A percentile compares a stretch with the other conserved stretches of the same genome.
phyloP scores from a whole-genome alignment of 2,329 filamentous ascomycete species.

The Cryphonectria carpinicola region DNA sequence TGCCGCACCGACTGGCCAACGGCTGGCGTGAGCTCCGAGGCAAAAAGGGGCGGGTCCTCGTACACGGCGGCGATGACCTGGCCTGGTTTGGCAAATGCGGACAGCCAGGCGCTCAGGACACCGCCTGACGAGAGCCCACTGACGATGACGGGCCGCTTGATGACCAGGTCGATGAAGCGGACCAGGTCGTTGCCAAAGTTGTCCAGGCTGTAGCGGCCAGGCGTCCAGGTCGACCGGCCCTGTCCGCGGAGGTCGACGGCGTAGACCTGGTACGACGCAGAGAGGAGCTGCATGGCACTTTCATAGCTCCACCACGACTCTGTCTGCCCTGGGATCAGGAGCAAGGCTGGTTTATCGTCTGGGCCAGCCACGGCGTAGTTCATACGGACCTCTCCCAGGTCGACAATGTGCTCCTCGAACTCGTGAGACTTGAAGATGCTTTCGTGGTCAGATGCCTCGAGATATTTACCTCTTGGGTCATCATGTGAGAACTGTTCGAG shows the following conservation, averaged over 20 bases:
- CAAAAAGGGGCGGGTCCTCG: conserved; percentile 30
- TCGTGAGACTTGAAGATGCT: conserved; percentile 24
- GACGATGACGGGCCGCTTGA: conserved; percentile 29
- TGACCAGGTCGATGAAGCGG: conserved; percentile 29
- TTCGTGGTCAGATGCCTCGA: conserved; percentile 23
- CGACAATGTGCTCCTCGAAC: conserved; percentile 28
- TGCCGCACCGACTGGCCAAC: conserved; percentile 28
- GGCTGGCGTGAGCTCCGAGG: conserved; percentile 27
- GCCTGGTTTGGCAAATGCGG: conserved; percentile 30
- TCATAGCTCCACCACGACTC: conserved; percentile 32
- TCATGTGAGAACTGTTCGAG: conserved; percentile 1
- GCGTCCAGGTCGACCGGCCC: conserved; percentile 30
- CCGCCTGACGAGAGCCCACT: conserved; percentile 30
- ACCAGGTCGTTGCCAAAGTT: conserved; percentile 31
- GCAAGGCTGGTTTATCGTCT: conserved; percentile 23
- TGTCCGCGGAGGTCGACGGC: conserved; percentile 31
- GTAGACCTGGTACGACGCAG: conserved; percentile 29
- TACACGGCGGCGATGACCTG: conserved; percentile 28
- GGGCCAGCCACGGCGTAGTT: conserved; percentile 30
- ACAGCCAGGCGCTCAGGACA: conserved; percentile 29
- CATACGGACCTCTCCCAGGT: conserved; percentile 31
- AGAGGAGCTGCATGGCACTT: conserved; percentile 26
- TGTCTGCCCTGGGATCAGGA: conserved; percentile 29
- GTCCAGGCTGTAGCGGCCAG: conserved; percentile 31
- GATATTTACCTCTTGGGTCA: conserved; percentile 12